A percentile compares a stretch with the other conserved stretches of the same genome.
These are phyloP conservation scores for Rhizopus arrhizus DNA, from an alignment of 371 early-diverging fungal species.

Conservation along the genomic window DNA sequence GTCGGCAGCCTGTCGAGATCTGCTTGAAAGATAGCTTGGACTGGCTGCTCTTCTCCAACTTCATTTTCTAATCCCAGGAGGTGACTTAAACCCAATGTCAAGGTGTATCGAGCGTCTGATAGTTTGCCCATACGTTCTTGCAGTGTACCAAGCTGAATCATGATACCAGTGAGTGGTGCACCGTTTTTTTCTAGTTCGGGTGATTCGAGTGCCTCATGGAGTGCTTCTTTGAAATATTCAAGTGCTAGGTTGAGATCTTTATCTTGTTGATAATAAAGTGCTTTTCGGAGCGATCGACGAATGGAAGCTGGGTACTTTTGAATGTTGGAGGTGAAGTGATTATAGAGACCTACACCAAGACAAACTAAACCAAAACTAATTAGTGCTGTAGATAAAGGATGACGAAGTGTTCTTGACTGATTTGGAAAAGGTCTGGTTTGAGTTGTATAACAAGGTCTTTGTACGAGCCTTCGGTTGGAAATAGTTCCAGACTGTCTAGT, in stretches of 20 bases:
- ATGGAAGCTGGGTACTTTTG: constrained; percentile 62
- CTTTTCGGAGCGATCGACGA: constrained; percentile 61
- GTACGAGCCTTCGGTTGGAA: neutral
- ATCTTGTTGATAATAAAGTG: constrained; percentile 62
- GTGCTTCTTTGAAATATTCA: constrained; percentile 53
- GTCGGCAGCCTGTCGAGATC: constrained; percentile 18
- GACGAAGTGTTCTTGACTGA: constrained; percentile 21
- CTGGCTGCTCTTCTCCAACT: neutral
- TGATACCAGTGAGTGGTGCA: constrained; percentile 64
- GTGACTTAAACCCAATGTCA: constrained; percentile 49
- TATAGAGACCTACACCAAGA: constrained; percentile 55
- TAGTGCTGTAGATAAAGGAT: constrained; percentile 41
- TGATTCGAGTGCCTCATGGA: constrained; percentile 50
- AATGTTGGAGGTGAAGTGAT: constrained; percentile 58
- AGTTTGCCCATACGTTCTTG: constrained; percentile 53
- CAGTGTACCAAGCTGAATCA: constrained; percentile 63
- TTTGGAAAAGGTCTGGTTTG: neutral
- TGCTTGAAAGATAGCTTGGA: constrained; percentile 17
- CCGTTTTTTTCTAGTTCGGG: constrained; percentile 54
- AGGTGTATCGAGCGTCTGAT: constrained; percentile 57
- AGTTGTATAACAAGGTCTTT: constrained; percentile 5
- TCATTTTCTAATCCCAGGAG: constrained; percentile 29
- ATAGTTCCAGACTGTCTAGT: neutral
- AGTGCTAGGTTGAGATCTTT: constrained; percentile 52
- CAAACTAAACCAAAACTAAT: constrained; percentile 47